A percentile compares a stretch with the other conserved stretches of the same genome.
These are phyloP conservation scores for Cladosporium velox DNA, from an alignment of 2,329 filamentous ascomycete genomes.

Conservation along the genomic window DNA sequence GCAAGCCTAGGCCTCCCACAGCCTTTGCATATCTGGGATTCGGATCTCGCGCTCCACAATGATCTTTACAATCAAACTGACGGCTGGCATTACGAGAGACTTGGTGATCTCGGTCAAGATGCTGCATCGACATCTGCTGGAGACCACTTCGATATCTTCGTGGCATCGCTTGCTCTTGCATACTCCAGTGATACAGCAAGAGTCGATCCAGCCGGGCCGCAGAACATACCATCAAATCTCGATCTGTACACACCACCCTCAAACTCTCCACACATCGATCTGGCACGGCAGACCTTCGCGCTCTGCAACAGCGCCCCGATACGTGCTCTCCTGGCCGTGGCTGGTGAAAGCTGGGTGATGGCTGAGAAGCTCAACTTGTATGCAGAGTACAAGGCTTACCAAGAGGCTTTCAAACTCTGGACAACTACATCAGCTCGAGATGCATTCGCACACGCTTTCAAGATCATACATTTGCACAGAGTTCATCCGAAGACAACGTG, in stretches of 20 bases:
- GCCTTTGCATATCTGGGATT: slow-evolving; percentile 42
- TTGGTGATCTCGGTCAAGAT: neutral
- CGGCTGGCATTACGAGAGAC: neutral
- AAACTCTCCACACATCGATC: neutral
- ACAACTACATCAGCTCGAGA: slow-evolving; percentile 22
- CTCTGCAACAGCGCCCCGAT: slow-evolving; percentile 34
- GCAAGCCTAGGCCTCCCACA: slow-evolving; percentile 43
- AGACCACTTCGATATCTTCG: neutral
- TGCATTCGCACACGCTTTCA: slow-evolving; percentile 31
- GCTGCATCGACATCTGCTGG: neutral
- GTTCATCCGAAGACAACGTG: slow-evolving; percentile 25
- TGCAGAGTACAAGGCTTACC: slow-evolving; percentile 37
- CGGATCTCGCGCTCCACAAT: neutral
- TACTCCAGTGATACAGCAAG: neutral
- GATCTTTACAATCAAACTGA: neutral
- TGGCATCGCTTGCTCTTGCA: neutral
- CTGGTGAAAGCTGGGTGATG: slow-evolving; percentile 50
- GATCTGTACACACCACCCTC: neutral
- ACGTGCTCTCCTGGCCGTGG: slow-evolving; percentile 46
- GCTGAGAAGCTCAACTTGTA: slow-evolving; percentile 43
- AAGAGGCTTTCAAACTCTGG: slow-evolving; percentile 41
- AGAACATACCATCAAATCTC: neutral
- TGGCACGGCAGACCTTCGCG: neutral
- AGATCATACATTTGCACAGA: slow-evolving; percentile 30
- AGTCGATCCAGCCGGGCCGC: no score